These are phyloP conservation scores for Mesotaenium endlicherianum DNA, from an alignment of 139 green algal species.

Conservation along the genomic window DNA sequence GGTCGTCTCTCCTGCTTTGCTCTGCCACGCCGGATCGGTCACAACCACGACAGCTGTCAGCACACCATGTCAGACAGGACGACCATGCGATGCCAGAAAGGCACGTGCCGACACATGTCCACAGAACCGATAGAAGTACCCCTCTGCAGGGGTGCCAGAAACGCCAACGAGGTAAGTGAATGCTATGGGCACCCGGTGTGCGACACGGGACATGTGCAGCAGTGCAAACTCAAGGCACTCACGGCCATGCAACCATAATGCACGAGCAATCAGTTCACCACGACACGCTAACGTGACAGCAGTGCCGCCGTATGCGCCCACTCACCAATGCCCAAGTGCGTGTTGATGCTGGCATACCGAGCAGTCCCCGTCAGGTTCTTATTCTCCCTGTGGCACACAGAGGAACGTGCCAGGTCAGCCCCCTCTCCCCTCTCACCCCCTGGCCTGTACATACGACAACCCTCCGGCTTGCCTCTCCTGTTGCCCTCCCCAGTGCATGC, in stretches of 20 bases:
- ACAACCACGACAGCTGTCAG: not conserved
- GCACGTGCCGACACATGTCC: not conserved
- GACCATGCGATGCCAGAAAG: not conserved
- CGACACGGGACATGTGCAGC: too few relatives aligned
- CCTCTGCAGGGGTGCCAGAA: too few relatives aligned
- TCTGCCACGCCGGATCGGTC: slow-evolving; percentile 59
- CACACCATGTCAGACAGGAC: not conserved
- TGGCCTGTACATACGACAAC: not conserved
- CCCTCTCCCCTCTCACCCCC: not conserved
- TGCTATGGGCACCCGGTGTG: too few relatives aligned
- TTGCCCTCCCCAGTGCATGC: not conserved
- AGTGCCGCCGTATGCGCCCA: too few relatives aligned
- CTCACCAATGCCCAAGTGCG: slow-evolving; percentile 90
- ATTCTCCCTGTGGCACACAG: slow-evolving; percentile 76
- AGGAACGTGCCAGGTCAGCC: not conserved
- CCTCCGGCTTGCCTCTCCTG: not conserved
- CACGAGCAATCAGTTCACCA: too few relatives aligned
- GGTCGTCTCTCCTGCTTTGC: slow-evolving; percentile 91
- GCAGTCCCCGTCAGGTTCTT: slow-evolving; percentile 99
- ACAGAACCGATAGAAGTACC: too few relatives aligned
- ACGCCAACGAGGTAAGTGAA: too few relatives aligned
- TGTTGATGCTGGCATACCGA: slow-evolving; percentile 99
- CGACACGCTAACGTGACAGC: too few relatives aligned
- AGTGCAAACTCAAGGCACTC: too few relatives aligned
- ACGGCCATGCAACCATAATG: too few relatives aligned